Conservation (phyloP, 352 stramenopile genomes). For the Phytophthora capsici region DNA sequence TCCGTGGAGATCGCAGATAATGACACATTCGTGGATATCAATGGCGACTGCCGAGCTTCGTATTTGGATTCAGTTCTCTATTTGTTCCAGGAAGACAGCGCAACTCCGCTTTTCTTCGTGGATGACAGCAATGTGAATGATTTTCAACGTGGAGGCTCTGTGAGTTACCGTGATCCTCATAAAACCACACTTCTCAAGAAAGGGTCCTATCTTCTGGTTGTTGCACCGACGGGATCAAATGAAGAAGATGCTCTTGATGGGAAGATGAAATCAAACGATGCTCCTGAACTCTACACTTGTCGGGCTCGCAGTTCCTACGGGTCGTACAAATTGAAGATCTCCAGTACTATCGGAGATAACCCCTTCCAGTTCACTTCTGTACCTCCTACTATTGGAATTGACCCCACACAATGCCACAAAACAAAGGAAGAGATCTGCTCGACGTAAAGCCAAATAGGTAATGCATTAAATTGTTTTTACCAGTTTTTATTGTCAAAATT, state of each 20-base stretch:
- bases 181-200: constrained; percentile 50
- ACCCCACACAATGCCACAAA: constrained; percentile 18
- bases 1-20: constrained; percentile 66
- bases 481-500: too few relatives aligned
- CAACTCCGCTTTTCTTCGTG: constrained; percentile 31
- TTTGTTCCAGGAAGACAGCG: constrained; percentile 47
- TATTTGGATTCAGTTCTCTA: constrained; percentile 67
- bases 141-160: constrained; percentile 42
- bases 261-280: constrained; percentile 23
- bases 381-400: constrained; percentile 15
- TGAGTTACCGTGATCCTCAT: constrained; percentile 57
- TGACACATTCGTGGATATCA: constrained; percentile 59
- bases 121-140: constrained; percentile 42
- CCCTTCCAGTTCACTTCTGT: constrained; percentile 24
- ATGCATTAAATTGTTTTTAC: too few relatives aligned
- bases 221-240: constrained; percentile 38
- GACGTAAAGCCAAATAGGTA: neutral
- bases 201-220: constrained; percentile 46
- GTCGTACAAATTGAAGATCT: constrained; percentile 43
- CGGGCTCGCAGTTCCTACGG: constrained; percentile 24
- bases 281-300: constrained; percentile 37
- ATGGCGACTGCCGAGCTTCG: constrained; percentile 57
- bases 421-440: constrained; percentile 21
- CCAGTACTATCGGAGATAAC: constrained; percentile 30
- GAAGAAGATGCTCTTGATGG: constrained; percentile 30